phyloP scores from a whole-genome alignment of 179 eudicot species.

The Pouteria campechiana region DNA sequence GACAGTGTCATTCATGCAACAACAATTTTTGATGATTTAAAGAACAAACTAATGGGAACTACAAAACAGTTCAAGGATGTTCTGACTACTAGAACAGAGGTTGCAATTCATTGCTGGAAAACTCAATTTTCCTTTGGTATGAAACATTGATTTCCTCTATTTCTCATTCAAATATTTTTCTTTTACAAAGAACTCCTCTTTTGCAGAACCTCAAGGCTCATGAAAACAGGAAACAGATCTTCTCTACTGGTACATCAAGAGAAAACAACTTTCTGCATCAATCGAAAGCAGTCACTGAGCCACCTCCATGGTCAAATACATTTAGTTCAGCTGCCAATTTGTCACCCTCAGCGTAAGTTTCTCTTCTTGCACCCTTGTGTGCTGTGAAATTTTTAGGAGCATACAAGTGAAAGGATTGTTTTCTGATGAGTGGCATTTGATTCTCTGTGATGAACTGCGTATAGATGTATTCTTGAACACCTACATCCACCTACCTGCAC shows the following conservation, averaged over 20 bases:
- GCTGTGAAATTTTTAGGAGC: background rate
- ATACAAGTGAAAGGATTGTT: too few relatives aligned
- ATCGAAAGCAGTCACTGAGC: constrained; percentile 35
- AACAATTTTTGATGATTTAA: constrained; percentile 76
- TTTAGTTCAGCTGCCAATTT: constrained; percentile 31
- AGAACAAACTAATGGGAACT: constrained; percentile 71
- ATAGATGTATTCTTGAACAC: too few relatives aligned
- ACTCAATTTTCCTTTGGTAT: background rate
- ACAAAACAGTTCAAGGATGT: constrained; percentile 80
- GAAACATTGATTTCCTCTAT: background rate
- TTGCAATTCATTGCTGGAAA: constrained; percentile 6
- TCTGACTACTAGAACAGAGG: constrained; percentile 77
- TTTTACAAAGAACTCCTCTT: background rate
- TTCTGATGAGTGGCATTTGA: too few relatives aligned
- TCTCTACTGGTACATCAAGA: constrained; percentile 54
- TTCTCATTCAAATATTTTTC: background rate
- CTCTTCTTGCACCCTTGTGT: background rate
- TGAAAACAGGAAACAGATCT: constrained; percentile 68
- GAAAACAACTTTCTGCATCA: constrained; percentile 55
- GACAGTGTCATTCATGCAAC: constrained; percentile 55
- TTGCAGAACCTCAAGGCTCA: constrained; percentile 76
- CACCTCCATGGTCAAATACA: constrained; percentile 74
- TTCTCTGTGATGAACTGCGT: too few relatives aligned
- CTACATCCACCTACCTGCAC: too few relatives aligned
- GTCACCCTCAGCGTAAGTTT: constrained; percentile 34